Evolutionary conservation across 2,329 filamentous ascomycete species (phyloP).

Genomic region (Fusarium sp.): DNA sequence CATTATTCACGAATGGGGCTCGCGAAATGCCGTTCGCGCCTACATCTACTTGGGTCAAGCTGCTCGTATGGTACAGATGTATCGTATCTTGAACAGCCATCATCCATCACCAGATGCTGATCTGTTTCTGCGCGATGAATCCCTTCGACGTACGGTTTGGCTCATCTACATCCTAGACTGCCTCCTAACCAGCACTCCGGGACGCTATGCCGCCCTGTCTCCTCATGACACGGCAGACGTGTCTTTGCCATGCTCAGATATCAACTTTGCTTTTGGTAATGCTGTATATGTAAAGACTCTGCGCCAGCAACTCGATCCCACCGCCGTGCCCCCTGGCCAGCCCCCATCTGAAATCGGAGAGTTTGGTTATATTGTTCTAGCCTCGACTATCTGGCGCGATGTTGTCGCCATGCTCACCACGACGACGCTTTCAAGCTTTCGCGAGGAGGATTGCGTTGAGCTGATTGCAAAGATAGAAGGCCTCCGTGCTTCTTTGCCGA

Average conservation of each 20-base stretch:
- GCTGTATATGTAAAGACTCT: constrained; percentile 67
- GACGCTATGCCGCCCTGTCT: constrained; percentile 65
- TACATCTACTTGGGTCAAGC: constrained; percentile 71
- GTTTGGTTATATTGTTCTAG: constrained; percentile 68
- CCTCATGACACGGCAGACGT: constrained; percentile 64
- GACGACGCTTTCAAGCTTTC: constrained; percentile 60
- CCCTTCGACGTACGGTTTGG: constrained; percentile 69
- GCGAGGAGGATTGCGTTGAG: constrained; percentile 60
- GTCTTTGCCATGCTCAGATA: constrained; percentile 66
- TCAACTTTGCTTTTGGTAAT: constrained; percentile 70
- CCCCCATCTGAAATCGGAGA: constrained; percentile 63
- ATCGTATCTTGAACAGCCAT: constrained; percentile 65
- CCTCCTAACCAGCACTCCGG: constrained; percentile 68
- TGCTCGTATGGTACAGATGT: constrained; percentile 72
- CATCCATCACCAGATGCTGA: constrained; percentile 61
- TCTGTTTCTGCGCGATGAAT: constrained; percentile 68
- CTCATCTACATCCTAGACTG: constrained; percentile 71
- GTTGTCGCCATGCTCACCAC: constrained; percentile 69
- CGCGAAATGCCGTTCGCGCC: constrained; percentile 67
- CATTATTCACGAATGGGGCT: constrained; percentile 71
- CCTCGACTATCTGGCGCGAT: constrained; percentile 69
- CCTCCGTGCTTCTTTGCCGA: constrained; percentile 63
- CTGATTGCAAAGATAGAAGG: constrained; percentile 64
- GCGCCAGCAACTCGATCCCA: constrained; percentile 51
- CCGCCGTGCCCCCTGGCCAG: constrained; percentile 50